Evolutionary conservation across 2,329 filamentous ascomycete species (phyloP).

Genomic region (Ophiostoma perfectum): DNA sequence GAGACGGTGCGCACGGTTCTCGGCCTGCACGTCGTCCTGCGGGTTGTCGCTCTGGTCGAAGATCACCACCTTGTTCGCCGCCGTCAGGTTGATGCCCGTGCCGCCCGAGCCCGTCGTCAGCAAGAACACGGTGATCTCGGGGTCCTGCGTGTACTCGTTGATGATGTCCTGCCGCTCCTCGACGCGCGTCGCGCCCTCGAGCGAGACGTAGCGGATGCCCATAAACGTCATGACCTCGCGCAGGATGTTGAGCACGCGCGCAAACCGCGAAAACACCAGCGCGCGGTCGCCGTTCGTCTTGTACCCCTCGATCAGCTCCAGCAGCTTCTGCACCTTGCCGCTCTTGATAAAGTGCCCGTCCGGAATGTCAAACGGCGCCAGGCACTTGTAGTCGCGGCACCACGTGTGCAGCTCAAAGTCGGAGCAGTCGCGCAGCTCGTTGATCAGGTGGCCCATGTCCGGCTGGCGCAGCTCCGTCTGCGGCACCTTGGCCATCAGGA

Average conservation of each 20-base stretch:
- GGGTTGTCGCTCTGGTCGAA: slow-evolving; percentile 98
- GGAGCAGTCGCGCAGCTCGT: slow-evolving; percentile 53
- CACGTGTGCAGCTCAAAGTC: slow-evolving; percentile 63
- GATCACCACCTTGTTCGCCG: slow-evolving; percentile 95
- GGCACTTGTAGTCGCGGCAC: slow-evolving; percentile 56
- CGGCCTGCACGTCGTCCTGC: slow-evolving; percentile 95
- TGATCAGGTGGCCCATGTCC: slow-evolving; percentile 47
- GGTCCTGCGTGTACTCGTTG: slow-evolving; percentile 74
- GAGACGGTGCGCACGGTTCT: slow-evolving; percentile 92
- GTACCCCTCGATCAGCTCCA: slow-evolving; percentile 67
- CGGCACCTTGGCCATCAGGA: slow-evolving; percentile 64
- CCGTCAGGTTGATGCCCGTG: slow-evolving; percentile 93
- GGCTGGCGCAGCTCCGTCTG: slow-evolving; percentile 50
- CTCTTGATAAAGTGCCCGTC: slow-evolving; percentile 53
- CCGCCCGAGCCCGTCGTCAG: slow-evolving; percentile 90
- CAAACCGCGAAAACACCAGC: slow-evolving; percentile 90
- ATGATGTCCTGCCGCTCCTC: slow-evolving; percentile 80
- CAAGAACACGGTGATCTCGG: slow-evolving; percentile 80
- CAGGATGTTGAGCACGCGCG: slow-evolving; percentile 83
- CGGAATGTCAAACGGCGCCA: slow-evolving; percentile 50
- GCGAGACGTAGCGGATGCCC: slow-evolving; percentile 70
- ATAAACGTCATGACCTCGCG: slow-evolving; percentile 72
- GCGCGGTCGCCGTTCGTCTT: slow-evolving; percentile 77
- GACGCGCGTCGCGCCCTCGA: slow-evolving; percentile 80
- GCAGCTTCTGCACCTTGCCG: slow-evolving; percentile 79